phyloP scores from a whole-genome alignment of 2,329 filamentous ascomycete genomes.

The Ambrosiella cleistominuta region DNA sequence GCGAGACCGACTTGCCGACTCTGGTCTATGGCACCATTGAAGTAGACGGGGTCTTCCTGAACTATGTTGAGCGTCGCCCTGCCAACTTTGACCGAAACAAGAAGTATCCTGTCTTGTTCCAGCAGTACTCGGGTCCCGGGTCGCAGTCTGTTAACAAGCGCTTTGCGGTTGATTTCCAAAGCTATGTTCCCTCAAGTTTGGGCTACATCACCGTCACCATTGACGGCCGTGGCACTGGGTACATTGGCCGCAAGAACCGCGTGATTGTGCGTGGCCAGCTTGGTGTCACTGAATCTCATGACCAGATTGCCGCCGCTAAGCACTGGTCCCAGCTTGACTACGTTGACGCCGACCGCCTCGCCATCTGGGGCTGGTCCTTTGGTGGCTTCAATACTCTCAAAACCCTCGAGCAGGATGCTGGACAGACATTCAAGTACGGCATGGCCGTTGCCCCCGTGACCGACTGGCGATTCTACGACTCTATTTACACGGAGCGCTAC shows the following conservation, averaged over 20 bases:
- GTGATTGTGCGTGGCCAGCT: slow-evolving; percentile 70
- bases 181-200: slow-evolving; percentile 67
- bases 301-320: slow-evolving; percentile 82
- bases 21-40: slow-evolving; percentile 69
- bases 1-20: slow-evolving; percentile 64
- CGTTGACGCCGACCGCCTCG: slow-evolving; percentile 64
- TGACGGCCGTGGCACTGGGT: slow-evolving; percentile 85
- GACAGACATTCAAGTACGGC: slow-evolving; percentile 81
- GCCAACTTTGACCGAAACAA: slow-evolving; percentile 71
- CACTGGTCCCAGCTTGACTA: slow-evolving; percentile 68
- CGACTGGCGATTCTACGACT: slow-evolving; percentile 92
- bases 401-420: slow-evolving; percentile 78
- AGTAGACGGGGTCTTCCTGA: slow-evolving; percentile 58
- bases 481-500: slow-evolving; percentile 87
- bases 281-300: slow-evolving; percentile 66
- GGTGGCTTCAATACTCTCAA: slow-evolving; percentile 92
- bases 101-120: slow-evolving; percentile 86
- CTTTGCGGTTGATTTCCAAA: slow-evolving; percentile 77
- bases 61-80: slow-evolving; percentile 68
- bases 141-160: slow-evolving; percentile 71
- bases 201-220: slow-evolving; percentile 92
- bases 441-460: slow-evolving; percentile 99
- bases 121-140: slow-evolving; percentile 86
- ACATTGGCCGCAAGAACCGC: slow-evolving; percentile 66
- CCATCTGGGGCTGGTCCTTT: slow-evolving; percentile 98